Percentiles rank a stretch among this genome's conserved stretches.
These are phyloP conservation scores for Adiantum capillusveneris DNA, from an alignment of 75 land plant genomes.

Conservation along the genomic window DNA sequence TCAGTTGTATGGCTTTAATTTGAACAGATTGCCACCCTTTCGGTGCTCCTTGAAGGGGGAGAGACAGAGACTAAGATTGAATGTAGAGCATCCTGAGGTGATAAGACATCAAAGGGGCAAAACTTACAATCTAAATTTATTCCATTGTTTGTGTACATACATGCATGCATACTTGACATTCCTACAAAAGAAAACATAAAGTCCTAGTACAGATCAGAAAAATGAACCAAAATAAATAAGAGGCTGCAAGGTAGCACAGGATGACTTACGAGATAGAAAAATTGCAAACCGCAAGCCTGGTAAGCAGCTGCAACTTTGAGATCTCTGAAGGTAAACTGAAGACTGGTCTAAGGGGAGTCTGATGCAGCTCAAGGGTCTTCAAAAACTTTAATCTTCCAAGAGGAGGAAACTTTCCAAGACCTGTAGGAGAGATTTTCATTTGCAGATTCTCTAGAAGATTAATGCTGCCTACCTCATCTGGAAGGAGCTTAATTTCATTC, in stretches of 20 bases:
- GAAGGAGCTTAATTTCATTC: conserved; percentile 61
- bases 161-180: too few relatives aligned
- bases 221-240: background rate
- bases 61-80: too few relatives aligned
- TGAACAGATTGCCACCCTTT: too few relatives aligned
- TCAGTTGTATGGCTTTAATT: too few relatives aligned
- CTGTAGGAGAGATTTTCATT: conserved; percentile 46
- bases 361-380: conserved; percentile 73
- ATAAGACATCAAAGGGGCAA: too few relatives aligned
- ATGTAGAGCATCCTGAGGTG: too few relatives aligned
- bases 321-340: conserved; percentile 51
- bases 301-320: conserved; percentile 52
- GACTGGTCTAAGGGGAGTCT: conserved; percentile 49
- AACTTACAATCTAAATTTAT: too few relatives aligned
- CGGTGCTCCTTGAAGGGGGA: too few relatives aligned
- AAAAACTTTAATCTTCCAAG: conserved; percentile 45
- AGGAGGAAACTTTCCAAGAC: conserved; percentile 40
- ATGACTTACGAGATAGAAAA: conserved; percentile 80
- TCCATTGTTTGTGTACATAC: too few relatives aligned
- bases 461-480: conserved; percentile 43
- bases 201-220: too few relatives aligned
- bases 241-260: too few relatives aligned
- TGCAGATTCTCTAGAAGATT: conserved; percentile 57
- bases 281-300: conserved; percentile 68
- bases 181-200: too few relatives aligned